A percentile compares a stretch with the other conserved stretches of the same genome.
Conservation (phyloP, 2,329 filamentous ascomycete species). For the Xylariaceae sp. region DNA sequence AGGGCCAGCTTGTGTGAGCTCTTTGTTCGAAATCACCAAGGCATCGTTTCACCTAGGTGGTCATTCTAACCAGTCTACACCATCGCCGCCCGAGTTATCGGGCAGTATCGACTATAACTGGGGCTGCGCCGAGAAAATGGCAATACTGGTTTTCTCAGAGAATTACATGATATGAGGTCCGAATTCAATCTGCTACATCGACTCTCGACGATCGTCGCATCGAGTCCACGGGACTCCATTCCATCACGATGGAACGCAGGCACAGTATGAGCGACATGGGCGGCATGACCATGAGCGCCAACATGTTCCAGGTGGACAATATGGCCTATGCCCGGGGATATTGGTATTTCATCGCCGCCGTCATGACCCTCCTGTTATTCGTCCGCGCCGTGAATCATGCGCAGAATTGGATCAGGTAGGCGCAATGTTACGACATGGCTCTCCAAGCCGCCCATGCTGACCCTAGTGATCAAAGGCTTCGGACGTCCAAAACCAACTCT, state of each 20-base stretch:
- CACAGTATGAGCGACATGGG: conserved; percentile 9
- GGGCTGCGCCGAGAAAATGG: no score
- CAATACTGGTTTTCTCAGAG: no score
- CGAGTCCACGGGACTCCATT: no score
- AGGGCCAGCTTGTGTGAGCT: no score
- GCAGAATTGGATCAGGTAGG: conserved; percentile 39
- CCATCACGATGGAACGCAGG: conserved; percentile 14
- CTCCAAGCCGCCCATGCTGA: background rate
- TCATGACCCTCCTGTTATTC: conserved; percentile 37
- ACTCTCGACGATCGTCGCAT: no score
- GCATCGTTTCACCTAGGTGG: no score
- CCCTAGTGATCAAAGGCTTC: conserved; percentile 35
- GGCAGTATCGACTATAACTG: no score
- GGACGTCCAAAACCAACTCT: conserved; percentile 38
- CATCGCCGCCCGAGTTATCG: no score
- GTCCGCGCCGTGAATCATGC: conserved; percentile 40
- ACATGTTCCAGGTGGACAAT: conserved; percentile 41
- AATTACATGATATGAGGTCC: no score
- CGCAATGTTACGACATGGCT: background rate
- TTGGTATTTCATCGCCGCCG: conserved; percentile 55
- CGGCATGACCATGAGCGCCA: conserved; percentile 24
- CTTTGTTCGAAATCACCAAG: no score
- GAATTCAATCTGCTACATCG: no score
- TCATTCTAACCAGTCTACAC: no score
- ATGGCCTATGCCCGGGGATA: conserved; percentile 49